Evolutionary conservation across 345 rosid species (phyloP), one percentile per base, ranked within the genome.

Genomic region (Murraya paniculata): DNA sequence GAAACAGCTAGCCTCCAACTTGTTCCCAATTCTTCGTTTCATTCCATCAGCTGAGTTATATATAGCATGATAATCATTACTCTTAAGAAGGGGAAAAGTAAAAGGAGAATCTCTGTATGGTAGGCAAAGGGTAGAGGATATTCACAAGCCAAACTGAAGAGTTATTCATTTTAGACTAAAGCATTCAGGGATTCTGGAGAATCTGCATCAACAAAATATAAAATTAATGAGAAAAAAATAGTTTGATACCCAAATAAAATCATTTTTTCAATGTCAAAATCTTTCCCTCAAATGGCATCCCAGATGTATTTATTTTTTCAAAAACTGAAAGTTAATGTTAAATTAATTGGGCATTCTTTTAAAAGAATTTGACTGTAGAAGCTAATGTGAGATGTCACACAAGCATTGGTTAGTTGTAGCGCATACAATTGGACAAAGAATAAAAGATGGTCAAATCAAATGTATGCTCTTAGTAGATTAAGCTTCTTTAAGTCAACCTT

Each of bases 21-120:
- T 13, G 35, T 10, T 58, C 81, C 36, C 58, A 25, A 41, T 22
- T 73, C 71, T 53, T 61, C 9, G 21, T n/a, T 72, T 77, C 68
- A 69, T 70, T 73, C 81, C 68, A 36, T 77, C 64, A 22, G 19
- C 64, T 45, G 68, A 60, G 66, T 27, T 36, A 50, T 4, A 18
- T 21, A 9, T 66, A 73, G 64, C 35, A 4, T 33, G 9, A 81
- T 67, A 35, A 67, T 53, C 60, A 64, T 69, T 69, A 62, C 72
- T 67, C 25, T 18, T 6, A 45, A 0, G n/a, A 9, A 21, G 48
- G 41, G 31, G 22, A 62, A 14, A 53, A 66, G n/a, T 21, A 4
- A 41, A 18, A 48, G 30, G 7, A 62, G 60, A 74, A 45, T 45
- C 38, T 19, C 60, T 65, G 16, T 45, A 19, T 10, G 27, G 30